Evolutionary conservation across 306 rosid genomes (phyloP).

Genomic region (Pyrus communis): DNA sequence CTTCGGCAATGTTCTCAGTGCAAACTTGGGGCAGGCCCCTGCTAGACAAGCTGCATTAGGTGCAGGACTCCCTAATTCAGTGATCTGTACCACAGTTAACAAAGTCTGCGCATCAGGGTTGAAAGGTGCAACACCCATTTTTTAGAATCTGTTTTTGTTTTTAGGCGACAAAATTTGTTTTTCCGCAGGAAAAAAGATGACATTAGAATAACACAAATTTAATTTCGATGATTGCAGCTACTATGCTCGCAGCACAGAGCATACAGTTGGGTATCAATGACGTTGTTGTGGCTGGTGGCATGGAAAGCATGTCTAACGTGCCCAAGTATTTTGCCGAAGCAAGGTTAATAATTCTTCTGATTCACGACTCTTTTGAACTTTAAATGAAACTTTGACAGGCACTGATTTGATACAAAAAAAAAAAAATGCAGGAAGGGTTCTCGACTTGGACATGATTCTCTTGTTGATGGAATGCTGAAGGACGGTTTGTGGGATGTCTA

Average conservation of each 20-base stretch:
- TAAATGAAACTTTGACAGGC: background rate
- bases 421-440: conserved; percentile 88
- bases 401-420: conserved; percentile 15
- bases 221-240: conserved; percentile 49
- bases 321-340: conserved; percentile 96
- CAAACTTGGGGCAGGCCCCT: conserved; percentile 98
- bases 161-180: background rate
- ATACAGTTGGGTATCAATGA: conserved; percentile 92
- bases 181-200: background rate
- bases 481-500: conserved; percentile 98
- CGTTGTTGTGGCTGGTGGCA: conserved; percentile 96
- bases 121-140: conserved; percentile 55
- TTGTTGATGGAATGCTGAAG: conserved; percentile 94
- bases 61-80: conserved; percentile 86
- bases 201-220: background rate
- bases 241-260: conserved; percentile 95
- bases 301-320: conserved; percentile 95
- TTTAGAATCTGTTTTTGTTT: background rate
- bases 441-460: conserved; percentile 94
- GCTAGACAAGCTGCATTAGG: conserved; percentile 98
- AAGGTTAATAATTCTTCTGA: conserved; percentile 46
- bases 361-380: conserved; percentile 10
- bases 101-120: conserved; percentile 99
- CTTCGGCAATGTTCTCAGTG: conserved; percentile 95
- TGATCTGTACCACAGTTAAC: conserved; percentile 78